These are phyloP conservation scores for Neophaeococcomyces aloes DNA, from an alignment of 2,329 filamentous ascomycete genomes.

Conservation along the genomic window DNA sequence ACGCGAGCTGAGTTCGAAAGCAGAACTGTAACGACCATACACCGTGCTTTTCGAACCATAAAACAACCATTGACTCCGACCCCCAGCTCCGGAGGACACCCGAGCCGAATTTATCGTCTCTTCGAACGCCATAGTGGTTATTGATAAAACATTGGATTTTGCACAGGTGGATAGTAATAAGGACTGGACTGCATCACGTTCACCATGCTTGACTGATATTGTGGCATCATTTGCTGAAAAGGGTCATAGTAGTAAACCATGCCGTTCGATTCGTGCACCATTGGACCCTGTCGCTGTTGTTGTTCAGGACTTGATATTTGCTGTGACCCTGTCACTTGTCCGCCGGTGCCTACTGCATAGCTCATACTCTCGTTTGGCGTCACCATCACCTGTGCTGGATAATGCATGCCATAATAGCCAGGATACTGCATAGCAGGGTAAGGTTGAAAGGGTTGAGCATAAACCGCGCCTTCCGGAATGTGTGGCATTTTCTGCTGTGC, in stretches of 20 bases:
- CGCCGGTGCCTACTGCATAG: constrained; percentile 9
- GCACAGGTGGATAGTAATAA: constrained; percentile 47
- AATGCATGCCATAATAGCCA: constrained; percentile 49
- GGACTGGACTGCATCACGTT: constrained; percentile 60
- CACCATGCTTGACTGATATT: constrained; percentile 57
- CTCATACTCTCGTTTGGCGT: constrained; percentile 41
- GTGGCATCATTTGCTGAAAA: constrained; percentile 49
- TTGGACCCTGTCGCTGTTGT: constrained; percentile 41
- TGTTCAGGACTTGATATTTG: constrained; percentile 16
- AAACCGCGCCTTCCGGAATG: constrained; percentile 84
- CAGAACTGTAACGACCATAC: too few species aligned
- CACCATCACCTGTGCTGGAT: constrained; percentile 59
- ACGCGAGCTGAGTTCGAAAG: too few species aligned
- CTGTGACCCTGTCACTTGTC: constrained; percentile 18
- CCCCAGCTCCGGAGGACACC: not conserved
- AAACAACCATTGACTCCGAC: not conserved
- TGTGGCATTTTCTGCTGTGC: constrained; percentile 53
- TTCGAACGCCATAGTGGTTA: not conserved
- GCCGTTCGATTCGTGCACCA: constrained; percentile 83
- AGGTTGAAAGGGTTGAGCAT: constrained; percentile 81
- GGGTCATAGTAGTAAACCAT: constrained; percentile 94
- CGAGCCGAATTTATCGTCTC: not conserved
- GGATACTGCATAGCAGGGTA: constrained; percentile 51
- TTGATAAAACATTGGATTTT: constrained; percentile 53
- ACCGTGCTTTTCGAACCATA: too few species aligned